phyloP scores from a whole-genome alignment of 805 yeast species.

The Candida taoyuanica region DNA sequence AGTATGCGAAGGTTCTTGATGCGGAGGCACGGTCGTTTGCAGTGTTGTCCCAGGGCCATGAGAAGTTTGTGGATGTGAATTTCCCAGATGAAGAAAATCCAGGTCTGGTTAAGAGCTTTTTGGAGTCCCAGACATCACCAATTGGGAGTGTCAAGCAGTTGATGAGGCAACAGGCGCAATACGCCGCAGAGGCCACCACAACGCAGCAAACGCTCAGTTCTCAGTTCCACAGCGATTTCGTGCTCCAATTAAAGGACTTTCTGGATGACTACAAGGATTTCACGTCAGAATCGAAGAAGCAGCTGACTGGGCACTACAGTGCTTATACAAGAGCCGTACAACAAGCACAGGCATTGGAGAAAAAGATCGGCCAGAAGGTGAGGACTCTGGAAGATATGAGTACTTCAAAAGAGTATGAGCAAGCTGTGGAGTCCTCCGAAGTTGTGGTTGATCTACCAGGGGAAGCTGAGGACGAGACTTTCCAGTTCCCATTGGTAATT shows the following conservation, averaged over 20 bases:
- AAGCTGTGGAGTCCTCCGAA: not conserved
- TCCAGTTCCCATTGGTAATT: slow-evolving; percentile 23
- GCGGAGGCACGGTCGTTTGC: slow-evolving; percentile 11
- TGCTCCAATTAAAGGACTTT: slow-evolving; percentile 18
- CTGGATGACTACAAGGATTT: slow-evolving; percentile 21
- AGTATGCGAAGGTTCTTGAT: slow-evolving; percentile 19
- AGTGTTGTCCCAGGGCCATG: slow-evolving; percentile 7
- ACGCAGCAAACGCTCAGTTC: slow-evolving; percentile 7
- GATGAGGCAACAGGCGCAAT: slow-evolving; percentile 6
- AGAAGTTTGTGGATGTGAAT: slow-evolving; percentile 7
- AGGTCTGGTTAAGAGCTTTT: not conserved
- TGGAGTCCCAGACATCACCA: not conserved
- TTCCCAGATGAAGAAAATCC: not conserved
- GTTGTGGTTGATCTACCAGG: not conserved
- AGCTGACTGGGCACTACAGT: slow-evolving; percentile 9
- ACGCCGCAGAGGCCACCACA: slow-evolving; percentile 5
- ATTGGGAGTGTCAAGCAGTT: slow-evolving; percentile 6
- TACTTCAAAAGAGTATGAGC: not conserved
- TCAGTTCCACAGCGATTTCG: slow-evolving; percentile 15
- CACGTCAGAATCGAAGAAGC: slow-evolving; percentile 7
- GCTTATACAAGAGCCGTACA: slow-evolving; percentile 13
- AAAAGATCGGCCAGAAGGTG: slow-evolving; percentile 13
- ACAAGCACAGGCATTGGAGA: slow-evolving; percentile 7
- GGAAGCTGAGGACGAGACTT: slow-evolving; percentile 8
- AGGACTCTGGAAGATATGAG: slow-evolving; percentile 17